phyloP scores from a whole-genome alignment of 1,284 basidiomycete genomes.

The Termitomyces sp. region DNA sequence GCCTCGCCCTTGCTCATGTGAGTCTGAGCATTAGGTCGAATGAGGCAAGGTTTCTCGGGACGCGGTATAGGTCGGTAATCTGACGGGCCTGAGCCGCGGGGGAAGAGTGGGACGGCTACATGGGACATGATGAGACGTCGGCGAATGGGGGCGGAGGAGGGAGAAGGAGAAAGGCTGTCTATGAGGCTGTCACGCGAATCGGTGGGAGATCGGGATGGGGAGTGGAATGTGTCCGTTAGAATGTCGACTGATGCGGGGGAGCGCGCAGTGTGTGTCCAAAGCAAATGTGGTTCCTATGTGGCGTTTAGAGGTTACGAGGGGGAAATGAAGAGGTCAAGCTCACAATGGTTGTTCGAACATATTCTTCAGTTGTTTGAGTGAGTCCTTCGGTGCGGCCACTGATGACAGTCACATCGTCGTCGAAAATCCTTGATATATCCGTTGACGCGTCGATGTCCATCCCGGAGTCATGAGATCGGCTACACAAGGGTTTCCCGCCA shows the following conservation, averaged over 20 bases:
- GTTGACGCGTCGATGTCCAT: background rate
- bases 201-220: background rate
- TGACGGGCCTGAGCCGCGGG: background rate
- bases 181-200: background rate
- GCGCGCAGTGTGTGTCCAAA: background rate
- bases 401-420: background rate
- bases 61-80: conserved; percentile 5
- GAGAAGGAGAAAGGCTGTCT: background rate
- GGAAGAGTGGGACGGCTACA: conserved; percentile 13
- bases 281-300: background rate
- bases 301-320: background rate
- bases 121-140: conserved; percentile 7
- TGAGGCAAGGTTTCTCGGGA: background rate
- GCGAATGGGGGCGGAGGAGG: background rate
- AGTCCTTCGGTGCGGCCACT: background rate
- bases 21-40: background rate
- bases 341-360: background rate
- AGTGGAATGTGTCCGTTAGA: conserved; percentile 1
- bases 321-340: background rate
- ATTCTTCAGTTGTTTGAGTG: background rate
- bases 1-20: conserved; percentile 13
- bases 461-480: background rate
- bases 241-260: conserved; percentile 6
- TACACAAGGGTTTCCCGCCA: background rate
- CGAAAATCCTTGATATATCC: conserved; percentile 5